Conservation (phyloP, 2,329 filamentous ascomycete species). For the Botrytis galanthina region DNA sequence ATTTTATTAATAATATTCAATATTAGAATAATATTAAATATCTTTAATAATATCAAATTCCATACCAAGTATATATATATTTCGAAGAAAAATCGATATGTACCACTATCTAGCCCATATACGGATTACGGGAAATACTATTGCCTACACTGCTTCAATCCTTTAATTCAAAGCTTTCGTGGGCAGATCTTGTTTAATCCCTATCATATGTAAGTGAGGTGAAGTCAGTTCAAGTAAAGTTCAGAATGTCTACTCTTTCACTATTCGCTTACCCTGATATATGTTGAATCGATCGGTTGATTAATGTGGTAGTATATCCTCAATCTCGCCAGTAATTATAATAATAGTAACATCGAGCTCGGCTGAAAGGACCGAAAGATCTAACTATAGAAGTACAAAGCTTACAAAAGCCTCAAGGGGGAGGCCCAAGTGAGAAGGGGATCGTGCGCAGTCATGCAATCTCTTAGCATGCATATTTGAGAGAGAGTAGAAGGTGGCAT, state of each 20-base stretch:
- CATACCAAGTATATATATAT: too few relatives aligned
- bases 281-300: background rate
- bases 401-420: background rate
- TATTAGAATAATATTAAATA: too few relatives aligned
- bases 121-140: too few relatives aligned
- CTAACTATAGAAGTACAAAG: background rate
- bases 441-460: background rate
- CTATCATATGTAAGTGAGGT: background rate
- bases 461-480: background rate
- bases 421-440: background rate
- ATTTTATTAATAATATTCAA: too few relatives aligned
- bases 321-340: background rate
- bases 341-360: background rate
- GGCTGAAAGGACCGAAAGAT: background rate
- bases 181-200: background rate
- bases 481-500: background rate
- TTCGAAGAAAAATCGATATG: too few relatives aligned
- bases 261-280: background rate
- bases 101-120: too few relatives aligned
- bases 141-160: too few relatives aligned
- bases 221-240: background rate
- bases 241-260: background rate
- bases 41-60: too few relatives aligned
- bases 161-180: background rate
- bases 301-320: background rate